A percentile compares a stretch with the other conserved stretches of the same genome.
These are phyloP conservation scores for Knoxdaviesia capensis DNA, from an alignment of 2,329 filamentous ascomycete species.

Conservation along the genomic window DNA sequence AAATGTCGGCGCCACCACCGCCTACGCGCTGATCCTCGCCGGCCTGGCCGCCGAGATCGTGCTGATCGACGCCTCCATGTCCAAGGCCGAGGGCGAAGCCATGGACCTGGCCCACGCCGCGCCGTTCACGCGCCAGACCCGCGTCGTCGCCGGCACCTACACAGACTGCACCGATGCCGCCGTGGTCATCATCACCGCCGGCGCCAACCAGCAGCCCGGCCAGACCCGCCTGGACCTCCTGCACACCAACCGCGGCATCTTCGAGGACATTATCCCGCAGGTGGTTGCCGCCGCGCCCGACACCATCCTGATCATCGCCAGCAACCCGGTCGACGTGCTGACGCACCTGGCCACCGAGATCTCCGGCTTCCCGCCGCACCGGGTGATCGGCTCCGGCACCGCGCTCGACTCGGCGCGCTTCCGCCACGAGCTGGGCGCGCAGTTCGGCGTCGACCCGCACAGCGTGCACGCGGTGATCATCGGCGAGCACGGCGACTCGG, in stretches of 20 bases:
- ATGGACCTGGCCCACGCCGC: constrained; percentile 12
- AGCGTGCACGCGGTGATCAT: constrained; percentile 13
- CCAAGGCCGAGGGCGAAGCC: constrained; percentile 11
- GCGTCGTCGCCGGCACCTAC: constrained; percentile 10
- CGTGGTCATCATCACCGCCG: constrained; percentile 13
- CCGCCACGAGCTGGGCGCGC: constrained; percentile 9
- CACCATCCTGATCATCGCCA: constrained; percentile 12
- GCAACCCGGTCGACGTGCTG: constrained; percentile 13
- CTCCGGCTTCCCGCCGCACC: constrained; percentile 11
- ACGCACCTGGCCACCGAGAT: constrained; percentile 11
- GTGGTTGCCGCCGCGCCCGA: constrained; percentile 10
- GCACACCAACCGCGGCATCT: constrained; percentile 12
- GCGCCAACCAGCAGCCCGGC: constrained; percentile 14
- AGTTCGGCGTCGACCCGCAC: constrained; percentile 10
- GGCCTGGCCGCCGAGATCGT: constrained; percentile 12
- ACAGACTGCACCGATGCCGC: constrained; percentile 11
- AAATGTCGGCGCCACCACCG: constrained; percentile 13
- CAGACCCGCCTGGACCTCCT: constrained; percentile 13
- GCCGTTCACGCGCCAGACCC: constrained; percentile 10
- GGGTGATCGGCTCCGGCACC: constrained; percentile 13
- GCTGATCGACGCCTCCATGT: constrained; percentile 12
- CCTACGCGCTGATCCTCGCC: constrained; percentile 11
- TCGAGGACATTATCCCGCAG: constrained; percentile 10
- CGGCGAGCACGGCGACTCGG: constrained; percentile 14
- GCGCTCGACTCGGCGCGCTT: constrained; percentile 13